Evolutionary conservation across 1,139 yeast species (phyloP), one percentile per base, ranked within the genome.

Genomic region (Pichia sp.): DNA sequence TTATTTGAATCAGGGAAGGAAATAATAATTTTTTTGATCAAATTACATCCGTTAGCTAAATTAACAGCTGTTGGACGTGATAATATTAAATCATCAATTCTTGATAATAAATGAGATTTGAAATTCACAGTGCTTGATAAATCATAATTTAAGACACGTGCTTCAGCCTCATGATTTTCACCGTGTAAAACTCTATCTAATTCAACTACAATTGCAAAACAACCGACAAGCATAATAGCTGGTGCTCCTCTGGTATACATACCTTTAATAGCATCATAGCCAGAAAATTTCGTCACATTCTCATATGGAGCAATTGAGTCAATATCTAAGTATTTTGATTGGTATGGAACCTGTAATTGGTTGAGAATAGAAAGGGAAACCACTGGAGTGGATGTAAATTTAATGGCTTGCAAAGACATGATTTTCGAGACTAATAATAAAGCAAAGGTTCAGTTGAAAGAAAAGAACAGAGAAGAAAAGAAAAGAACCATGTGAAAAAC

Each of bases 181-280:
- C 42, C 40, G 26, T 52, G 41, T 24, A 70, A 38, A 24, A 52
- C 63, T 29, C 60, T 58, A 34, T 64, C 51, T 9, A 80, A 65
- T 52, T 90, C 96, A 16, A 85, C 80, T 1, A 87, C 82, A n/a
- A 90, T 74, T 1, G 96, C 76, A 49, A 89, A 73, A 1, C 90
- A 81, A 10, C 96, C 97, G 3, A 92, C 97, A 47, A 92, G 86
- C 48, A 97, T 97, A 59, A 92, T 92, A 3, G 97, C 97, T 0
- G 98, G 98, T 0, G 98, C 98, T 24, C 98, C 98, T 61, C 98
- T 76, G 5, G 94, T 97, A 59, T 86, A 89, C 98, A 92, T 92
- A 50, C 73, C 72, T 61, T 81, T 82, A 62, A 92, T 92, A 22
- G 89, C 95, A 26, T 73, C 71, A 63, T 68, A 87, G 3, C 95